Conservation (phyloP, 202 grass and related monocot species). For the Zizania palustris region DNA sequence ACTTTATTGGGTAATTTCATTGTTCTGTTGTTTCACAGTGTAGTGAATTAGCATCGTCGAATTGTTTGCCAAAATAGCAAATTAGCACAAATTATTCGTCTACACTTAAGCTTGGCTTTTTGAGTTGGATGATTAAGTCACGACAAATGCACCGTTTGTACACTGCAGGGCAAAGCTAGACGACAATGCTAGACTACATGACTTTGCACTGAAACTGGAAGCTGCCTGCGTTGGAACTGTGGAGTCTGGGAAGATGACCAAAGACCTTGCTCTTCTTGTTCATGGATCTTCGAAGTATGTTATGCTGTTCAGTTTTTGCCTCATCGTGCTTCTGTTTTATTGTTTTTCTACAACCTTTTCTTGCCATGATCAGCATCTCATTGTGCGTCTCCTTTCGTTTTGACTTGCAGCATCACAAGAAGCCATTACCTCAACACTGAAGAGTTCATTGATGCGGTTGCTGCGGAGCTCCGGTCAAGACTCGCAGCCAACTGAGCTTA, state of each 20-base stretch:
- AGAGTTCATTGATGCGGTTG: constrained; percentile 90
- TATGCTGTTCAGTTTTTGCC: constrained; percentile 7
- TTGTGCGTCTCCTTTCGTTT: constrained; percentile 28
- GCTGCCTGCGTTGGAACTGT: constrained; percentile 83
- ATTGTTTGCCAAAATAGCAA: background rate
- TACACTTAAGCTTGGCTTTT: background rate
- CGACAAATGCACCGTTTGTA: background rate
- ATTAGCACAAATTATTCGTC: background rate
- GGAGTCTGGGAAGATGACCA: constrained; percentile 98
- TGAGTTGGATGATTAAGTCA: constrained; percentile 7
- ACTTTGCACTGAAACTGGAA: constrained; percentile 81
- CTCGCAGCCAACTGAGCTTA: constrained; percentile 55
- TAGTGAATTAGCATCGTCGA: background rate
- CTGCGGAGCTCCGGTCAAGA: constrained; percentile 63
- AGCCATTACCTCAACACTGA: constrained; percentile 84
- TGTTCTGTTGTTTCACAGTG: background rate
- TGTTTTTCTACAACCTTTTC: background rate
- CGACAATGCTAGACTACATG: constrained; percentile 79
- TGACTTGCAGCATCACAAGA: constrained; percentile 61
- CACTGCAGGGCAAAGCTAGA: constrained; percentile 86
- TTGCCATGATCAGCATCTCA: background rate
- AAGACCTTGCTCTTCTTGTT: constrained; percentile 95
- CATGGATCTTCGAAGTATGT: constrained; percentile 84
- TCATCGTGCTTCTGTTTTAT: background rate
- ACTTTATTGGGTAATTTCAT: background rate